Evolutionary conservation across 2,329 filamentous ascomycete species (phyloP), one percentile per base, ranked within the genome.

Genomic region (Apiospora rasikravindrae): DNA sequence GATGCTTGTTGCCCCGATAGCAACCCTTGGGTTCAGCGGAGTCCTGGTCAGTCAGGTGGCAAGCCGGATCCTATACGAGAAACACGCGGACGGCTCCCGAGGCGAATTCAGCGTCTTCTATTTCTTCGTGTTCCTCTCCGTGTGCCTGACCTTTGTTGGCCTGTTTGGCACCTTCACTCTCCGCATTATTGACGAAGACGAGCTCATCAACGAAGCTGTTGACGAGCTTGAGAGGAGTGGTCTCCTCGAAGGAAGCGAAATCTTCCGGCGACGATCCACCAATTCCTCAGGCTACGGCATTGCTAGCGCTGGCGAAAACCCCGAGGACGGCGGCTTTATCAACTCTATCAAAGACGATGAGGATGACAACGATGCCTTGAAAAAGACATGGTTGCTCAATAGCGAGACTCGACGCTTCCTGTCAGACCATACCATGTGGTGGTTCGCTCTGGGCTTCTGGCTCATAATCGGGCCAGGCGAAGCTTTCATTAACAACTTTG

Each of bases 401-500:
- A 94, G 94, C 64, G 96, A 98, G 81, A 98, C 96, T 0, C 88
- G 91, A 16, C 87, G 91, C 4, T 99, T 98, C 81, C 87, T 99
- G 13, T 88, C 89, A 33, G 96, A 99, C 77, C 91, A 89, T 73
- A 98, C 95, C 16, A 98, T 98, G 96, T 99, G 96, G 96, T 93
- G 91, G 80, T 92, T 99, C 76, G 94, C 96, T 0, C 85, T 92
- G 0, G 95, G 95, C 26, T 98, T 99, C 83, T 94, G 98, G 82
- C 88, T 98, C 74, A 94, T 98, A 77, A 94, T 95, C 70, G 96
- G 96, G 0, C 96, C 96, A 0, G 96, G 95, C n/a, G 96, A 99
- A 83, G 94, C 96, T 14, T 99, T 98, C 81, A 95, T 98, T 83
- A 99, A 98, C 84, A 99, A 98, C 78, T 86, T 99, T 13, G 96